Conservation (phyloP, 208 protist genomes). For the Lotmaria passim region DNA sequence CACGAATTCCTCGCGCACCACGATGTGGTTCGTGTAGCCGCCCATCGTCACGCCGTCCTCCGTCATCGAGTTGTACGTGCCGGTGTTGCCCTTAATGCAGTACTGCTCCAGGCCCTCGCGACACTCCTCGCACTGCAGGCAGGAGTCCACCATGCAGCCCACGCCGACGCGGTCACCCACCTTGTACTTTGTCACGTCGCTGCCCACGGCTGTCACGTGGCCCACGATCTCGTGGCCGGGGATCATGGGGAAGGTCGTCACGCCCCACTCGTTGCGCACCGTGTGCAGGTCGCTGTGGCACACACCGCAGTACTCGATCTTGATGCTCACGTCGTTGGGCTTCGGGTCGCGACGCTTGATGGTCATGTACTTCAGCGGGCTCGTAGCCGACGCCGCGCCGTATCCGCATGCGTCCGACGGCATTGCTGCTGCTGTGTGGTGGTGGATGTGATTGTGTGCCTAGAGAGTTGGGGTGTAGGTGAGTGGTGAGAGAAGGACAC, state of each 20-base stretch:
- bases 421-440: no score
- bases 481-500: not conserved
- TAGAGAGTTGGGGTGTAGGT: not conserved
- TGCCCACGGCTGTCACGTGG: slow-evolving; percentile 64
- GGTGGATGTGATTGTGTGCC: no score
- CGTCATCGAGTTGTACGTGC: slow-evolving; percentile 64
- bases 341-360: slow-evolving; percentile 49
- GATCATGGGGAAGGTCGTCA: slow-evolving; percentile 57
- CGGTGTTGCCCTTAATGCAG: slow-evolving; percentile 55
- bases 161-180: slow-evolving; percentile 85
- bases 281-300: slow-evolving; percentile 86
- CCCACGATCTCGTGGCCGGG: slow-evolving; percentile 84
- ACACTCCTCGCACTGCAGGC: slow-evolving; percentile 65
- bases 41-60: slow-evolving; percentile 51
- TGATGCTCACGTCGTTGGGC: slow-evolving; percentile 64
- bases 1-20: slow-evolving; percentile 70
- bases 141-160: slow-evolving; percentile 90
- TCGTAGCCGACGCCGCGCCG: slow-evolving; percentile 43
- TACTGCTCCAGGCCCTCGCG: slow-evolving; percentile 73
- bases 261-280: slow-evolving; percentile 64
- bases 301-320: slow-evolving; percentile 80
- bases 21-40: slow-evolving; percentile 75
- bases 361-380: slow-evolving; percentile 42
- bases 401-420: slow-evolving; percentile 42
- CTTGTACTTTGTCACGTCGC: slow-evolving; percentile 75